phyloP scores from a whole-genome alignment of 768 basidiomycete genomes.

The Amanita pseudoporphyria region DNA sequence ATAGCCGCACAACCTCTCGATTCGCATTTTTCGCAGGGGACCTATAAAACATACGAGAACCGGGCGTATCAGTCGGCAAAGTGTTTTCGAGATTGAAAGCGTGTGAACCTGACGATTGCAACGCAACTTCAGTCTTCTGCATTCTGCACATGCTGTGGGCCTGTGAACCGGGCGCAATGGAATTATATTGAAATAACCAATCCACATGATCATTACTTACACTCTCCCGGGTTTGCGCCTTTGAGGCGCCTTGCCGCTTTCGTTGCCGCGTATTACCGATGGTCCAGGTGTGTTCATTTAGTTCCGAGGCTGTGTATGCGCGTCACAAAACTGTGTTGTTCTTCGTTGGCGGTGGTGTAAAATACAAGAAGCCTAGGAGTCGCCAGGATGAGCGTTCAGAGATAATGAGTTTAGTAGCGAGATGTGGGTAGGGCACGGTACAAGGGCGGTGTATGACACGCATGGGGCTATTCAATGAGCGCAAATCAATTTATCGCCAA shows the following conservation, averaged over 20 bases:
- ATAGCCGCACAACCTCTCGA: conserved; percentile 67
- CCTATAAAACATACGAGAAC: conserved; percentile 24
- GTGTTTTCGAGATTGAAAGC: neutral
- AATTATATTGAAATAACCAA: no score
- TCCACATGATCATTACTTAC: conserved; percentile 20
- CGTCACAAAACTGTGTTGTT: no score
- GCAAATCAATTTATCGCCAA: neutral
- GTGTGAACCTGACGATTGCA: conserved; percentile 51
- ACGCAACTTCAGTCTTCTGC: conserved; percentile 50
- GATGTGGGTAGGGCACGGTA: neutral
- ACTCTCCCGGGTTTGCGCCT: conserved; percentile 39
- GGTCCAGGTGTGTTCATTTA: neutral
- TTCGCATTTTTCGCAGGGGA: conserved; percentile 72
- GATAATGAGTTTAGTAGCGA: neutral
- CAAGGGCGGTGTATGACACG: neutral
- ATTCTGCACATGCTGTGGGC: conserved; percentile 43
- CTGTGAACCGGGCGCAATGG: conserved; percentile 16
- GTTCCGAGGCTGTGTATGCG: no score
- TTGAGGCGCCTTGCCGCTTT: neutral
- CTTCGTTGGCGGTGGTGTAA: neutral
- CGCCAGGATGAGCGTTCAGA: neutral
- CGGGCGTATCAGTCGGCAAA: neutral
- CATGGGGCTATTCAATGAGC: conserved; percentile 4
- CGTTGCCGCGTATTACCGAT: neutral
- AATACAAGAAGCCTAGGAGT: neutral